These are phyloP conservation scores for Erysimum cheiri DNA, from an alignment of 441 rosid genomes.

Conservation along the genomic window DNA sequence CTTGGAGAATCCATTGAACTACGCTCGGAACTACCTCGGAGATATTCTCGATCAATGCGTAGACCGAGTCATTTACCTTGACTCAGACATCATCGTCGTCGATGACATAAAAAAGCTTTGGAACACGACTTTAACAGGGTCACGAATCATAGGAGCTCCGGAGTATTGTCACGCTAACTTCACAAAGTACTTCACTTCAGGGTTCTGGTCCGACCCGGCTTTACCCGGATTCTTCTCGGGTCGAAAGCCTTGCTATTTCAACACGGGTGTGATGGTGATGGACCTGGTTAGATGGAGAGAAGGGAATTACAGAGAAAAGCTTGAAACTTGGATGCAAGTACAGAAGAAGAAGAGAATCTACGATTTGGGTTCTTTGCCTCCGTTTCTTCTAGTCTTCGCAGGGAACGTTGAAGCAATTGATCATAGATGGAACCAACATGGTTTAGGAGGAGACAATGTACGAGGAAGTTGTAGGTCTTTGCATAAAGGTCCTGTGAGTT, in stretches of 20 bases:
- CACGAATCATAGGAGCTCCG: slow-evolving; percentile 80
- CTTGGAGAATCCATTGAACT: slow-evolving; percentile 81
- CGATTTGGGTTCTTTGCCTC: slow-evolving; percentile 89
- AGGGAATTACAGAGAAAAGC: slow-evolving; percentile 68
- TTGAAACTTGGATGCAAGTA: slow-evolving; percentile 89
- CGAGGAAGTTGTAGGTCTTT: slow-evolving; percentile 79
- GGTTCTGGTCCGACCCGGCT: slow-evolving; percentile 78
- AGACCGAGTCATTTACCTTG: slow-evolving; percentile 84
- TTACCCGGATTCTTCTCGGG: slow-evolving; percentile 61
- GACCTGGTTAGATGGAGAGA: slow-evolving; percentile 79
- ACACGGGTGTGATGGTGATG: slow-evolving; percentile 96
- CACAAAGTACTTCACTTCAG: slow-evolving; percentile 75
- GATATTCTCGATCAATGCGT: slow-evolving; percentile 78
- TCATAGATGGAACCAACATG: slow-evolving; percentile 95
- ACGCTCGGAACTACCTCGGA: slow-evolving; percentile 82
- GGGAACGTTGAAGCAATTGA: slow-evolving; percentile 79
- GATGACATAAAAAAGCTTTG: slow-evolving; percentile 80
- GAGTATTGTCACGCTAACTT: slow-evolving; percentile 90
- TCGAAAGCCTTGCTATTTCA: slow-evolving; percentile 76
- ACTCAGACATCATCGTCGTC: slow-evolving; percentile 81
- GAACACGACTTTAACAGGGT: slow-evolving; percentile 56
- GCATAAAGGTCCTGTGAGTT: slow-evolving; percentile 71
- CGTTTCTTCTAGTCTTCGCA: slow-evolving; percentile 78
- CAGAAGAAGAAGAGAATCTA: slow-evolving; percentile 79
- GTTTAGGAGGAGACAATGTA: slow-evolving; percentile 90